Percentiles rank a stretch among this genome's conserved stretches.
Evolutionary conservation across 2,329 filamentous ascomycete genomes (phyloP).

Genomic region (Dactylellina cionopaga): DNA sequence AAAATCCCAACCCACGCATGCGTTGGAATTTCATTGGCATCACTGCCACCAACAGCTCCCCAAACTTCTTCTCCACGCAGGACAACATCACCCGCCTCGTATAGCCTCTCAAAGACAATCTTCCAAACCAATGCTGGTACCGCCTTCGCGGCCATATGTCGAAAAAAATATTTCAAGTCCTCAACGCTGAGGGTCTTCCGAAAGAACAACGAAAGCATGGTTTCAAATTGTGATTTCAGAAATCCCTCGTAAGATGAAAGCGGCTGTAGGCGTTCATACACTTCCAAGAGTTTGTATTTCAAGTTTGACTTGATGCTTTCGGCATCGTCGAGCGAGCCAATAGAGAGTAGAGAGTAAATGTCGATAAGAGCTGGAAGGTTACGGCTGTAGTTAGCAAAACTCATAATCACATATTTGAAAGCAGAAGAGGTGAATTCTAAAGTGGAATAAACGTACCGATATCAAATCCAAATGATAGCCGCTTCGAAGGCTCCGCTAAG

Average conservation of each 20-base stretch:
- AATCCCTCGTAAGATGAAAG: background rate
- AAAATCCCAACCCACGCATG: background rate
- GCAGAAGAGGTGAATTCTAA: background rate
- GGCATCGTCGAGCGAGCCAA: background rate
- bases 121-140: constrained; percentile 7
- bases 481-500: background rate
- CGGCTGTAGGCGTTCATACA: background rate
- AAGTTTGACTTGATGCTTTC: constrained; percentile 15
- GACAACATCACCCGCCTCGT: background rate
- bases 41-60: background rate
- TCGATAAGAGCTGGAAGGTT: constrained; percentile 17
- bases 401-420: too few relatives aligned
- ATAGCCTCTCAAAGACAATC: constrained; percentile 6
- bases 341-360: constrained; percentile 16
- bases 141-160: background rate
- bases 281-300: background rate
- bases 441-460: background rate
- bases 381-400: too few relatives aligned
- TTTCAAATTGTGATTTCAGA: background rate
- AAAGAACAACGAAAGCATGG: background rate
- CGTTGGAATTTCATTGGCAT: background rate
- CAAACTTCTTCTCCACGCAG: constrained; percentile 17
- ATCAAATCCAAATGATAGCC: background rate
- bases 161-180: constrained; percentile 22
- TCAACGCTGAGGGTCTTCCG: background rate